phyloP scores from a whole-genome alignment of 495 filamentous ascomycete genomes.

The Niebla homalea region DNA sequence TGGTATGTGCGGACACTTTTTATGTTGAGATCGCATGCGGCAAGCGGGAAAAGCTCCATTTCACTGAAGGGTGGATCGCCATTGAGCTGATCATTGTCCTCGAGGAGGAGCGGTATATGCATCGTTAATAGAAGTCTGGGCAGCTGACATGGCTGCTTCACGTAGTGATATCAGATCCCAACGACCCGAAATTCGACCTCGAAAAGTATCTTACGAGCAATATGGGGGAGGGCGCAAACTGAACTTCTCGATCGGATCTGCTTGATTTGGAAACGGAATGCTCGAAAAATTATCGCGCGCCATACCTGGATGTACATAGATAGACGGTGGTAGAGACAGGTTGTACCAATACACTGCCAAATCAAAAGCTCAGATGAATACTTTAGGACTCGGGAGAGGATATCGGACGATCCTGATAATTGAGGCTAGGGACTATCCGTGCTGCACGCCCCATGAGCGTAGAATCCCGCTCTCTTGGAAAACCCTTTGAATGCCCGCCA shows the following conservation, averaged over 20 bases:
- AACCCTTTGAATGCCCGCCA: too few species aligned
- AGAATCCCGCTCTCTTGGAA: too few species aligned
- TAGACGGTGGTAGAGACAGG: background rate
- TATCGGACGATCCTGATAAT: background rate
- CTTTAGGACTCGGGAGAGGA: background rate
- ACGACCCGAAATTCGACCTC: slow-evolving; percentile 77
- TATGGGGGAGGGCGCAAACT: slow-evolving; percentile 37
- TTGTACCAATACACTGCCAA: too few species aligned
- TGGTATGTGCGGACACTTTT: slow-evolving; percentile 37
- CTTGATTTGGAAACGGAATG: background rate
- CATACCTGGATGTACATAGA: background rate
- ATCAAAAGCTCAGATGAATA: background rate
- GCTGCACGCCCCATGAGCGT: too few species aligned
- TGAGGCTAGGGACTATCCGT: too few species aligned
- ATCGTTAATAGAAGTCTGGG: too few species aligned
- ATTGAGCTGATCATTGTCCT: too few species aligned
- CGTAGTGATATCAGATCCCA: slow-evolving; percentile 71
- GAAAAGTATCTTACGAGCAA: slow-evolving; percentile 67
- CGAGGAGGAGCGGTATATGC: too few species aligned
- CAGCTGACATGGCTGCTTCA: slow-evolving; percentile 15
- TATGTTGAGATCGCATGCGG: background rate
- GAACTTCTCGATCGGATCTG: background rate
- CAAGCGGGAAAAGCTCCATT: background rate
- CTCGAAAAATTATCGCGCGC: background rate
- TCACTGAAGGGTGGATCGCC: too few species aligned